Evolutionary conservation across 768 basidiomycete species (phyloP), one percentile per base, ranked within the genome.

Genomic region (Kwoniella botswanensis): DNA sequence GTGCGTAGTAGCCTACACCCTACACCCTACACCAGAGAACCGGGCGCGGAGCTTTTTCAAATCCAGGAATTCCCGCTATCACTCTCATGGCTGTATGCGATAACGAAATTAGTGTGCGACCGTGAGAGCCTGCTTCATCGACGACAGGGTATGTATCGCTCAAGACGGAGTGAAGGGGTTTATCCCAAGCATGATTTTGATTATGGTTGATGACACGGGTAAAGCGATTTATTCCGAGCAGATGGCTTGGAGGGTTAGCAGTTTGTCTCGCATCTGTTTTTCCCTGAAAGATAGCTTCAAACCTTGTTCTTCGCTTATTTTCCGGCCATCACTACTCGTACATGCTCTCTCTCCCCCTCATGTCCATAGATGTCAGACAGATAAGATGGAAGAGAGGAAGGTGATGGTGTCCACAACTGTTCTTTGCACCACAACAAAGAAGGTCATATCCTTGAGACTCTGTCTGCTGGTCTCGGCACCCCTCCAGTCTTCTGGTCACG

Each of bases 221-320:
- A 17, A 65, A 42, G 53, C 64, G 64, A 57, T 65, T 65, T 65
- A 56, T 65, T 65, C 64, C 64, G 64, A 61, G 42, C 42, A 44
- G 41, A 44, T 65, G 64, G 64, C 64, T 65, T 65, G 64, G 63
- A 42, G 24, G 57, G 59, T 57, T 56, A 57, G 54, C 64, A 15
- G 5, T 15, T 24, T 57, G 54, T 50, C 26, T 65, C 18, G 24
- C 26, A 52, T 63, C n/a, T 63, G 7, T 53, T 63, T 35, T 52
- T 17, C 64, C 64, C 50, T 52, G 50, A 65, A 56, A 65, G 64
- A 65, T 65, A 65, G 64, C 64, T 56, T 44, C 21, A 65, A 65
- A 65, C 64, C 55, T 65, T 65, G 64, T 65, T 50, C 41, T 13
- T n/a, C 44, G 35, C 13, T 35, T 24, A 62, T 21, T 29, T 26